phyloP scores from a whole-genome alignment of 768 basidiomycete species.

The Gymnopilus junonius region DNA sequence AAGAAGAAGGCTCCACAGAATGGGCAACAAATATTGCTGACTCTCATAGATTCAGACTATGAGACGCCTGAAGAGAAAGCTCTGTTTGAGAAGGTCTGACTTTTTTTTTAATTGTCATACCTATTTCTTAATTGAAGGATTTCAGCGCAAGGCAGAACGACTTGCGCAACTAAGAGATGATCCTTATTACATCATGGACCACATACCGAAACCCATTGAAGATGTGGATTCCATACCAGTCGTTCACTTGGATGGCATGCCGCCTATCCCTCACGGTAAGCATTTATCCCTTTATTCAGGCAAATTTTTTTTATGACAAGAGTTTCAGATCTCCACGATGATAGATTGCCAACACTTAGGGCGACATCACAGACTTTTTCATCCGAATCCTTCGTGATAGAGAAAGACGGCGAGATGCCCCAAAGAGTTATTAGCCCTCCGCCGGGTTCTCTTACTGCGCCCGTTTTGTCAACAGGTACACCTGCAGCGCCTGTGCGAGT shows the following conservation, averaged over 20 bases:
- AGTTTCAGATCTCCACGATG: slow-evolving; percentile 31
- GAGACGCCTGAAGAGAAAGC: slow-evolving; percentile 64
- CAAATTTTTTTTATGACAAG: slow-evolving; percentile 2
- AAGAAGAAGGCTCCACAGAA: slow-evolving; percentile 40
- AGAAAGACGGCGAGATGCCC: slow-evolving; percentile 88
- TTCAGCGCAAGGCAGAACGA: slow-evolving; percentile 75
- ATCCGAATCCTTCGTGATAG: slow-evolving; percentile 61
- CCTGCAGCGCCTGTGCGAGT: slow-evolving; percentile 39
- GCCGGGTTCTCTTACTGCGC: slow-evolving; percentile 26
- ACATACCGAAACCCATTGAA: slow-evolving; percentile 42
- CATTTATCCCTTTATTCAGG: background rate
- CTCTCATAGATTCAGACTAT: slow-evolving; percentile 39
- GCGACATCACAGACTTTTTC: slow-evolving; percentile 43
- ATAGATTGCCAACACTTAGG: slow-evolving; percentile 49
- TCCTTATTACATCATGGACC: slow-evolving; percentile 88
- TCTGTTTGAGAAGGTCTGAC: slow-evolving; percentile 65
- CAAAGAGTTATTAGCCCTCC: slow-evolving; percentile 44
- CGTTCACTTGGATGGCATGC: slow-evolving; percentile 79
- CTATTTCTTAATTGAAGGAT: background rate
- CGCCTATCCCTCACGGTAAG: slow-evolving; percentile 38
- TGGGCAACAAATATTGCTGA: slow-evolving; percentile 35
- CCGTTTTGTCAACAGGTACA: slow-evolving; percentile 24
- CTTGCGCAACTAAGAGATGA: slow-evolving; percentile 81
- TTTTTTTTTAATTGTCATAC: background rate
- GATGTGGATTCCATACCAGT: slow-evolving; percentile 93